These are phyloP conservation scores for Aspergillus incahuasiensis DNA, from an alignment of 495 filamentous ascomycete species.

Conservation along the genomic window DNA sequence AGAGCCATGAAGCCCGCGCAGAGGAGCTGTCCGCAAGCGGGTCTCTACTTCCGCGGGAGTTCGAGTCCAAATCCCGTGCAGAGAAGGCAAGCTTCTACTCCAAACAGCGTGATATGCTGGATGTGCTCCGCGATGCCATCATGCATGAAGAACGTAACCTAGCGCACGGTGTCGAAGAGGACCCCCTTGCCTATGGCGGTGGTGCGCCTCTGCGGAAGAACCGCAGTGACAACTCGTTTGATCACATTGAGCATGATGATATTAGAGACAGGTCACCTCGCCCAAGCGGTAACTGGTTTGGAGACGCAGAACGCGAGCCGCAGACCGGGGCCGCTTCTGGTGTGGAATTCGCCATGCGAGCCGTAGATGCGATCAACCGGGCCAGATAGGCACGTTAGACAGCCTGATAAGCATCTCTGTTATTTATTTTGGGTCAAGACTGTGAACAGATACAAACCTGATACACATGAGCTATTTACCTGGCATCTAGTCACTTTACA, in stretches of 20 bases:
- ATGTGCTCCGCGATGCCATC: constrained; percentile 65
- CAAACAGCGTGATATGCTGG: constrained; percentile 67
- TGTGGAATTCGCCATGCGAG: constrained; percentile 29
- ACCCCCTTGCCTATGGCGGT: constrained; percentile 44
- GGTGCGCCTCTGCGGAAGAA: constrained; percentile 59
- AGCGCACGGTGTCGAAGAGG: constrained; percentile 32
- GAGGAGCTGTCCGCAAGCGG: constrained; percentile 54
- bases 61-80: constrained; percentile 49
- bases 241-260: constrained; percentile 73
- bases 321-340: constrained; percentile 25
- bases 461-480: background rate
- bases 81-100: constrained; percentile 68
- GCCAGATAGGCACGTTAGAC: constrained; percentile 10
- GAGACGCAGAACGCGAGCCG: constrained; percentile 24
- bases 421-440: background rate
- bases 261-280: constrained; percentile 33
- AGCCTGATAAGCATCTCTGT: background rate
- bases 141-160: constrained; percentile 63
- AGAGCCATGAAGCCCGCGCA: constrained; percentile 45
- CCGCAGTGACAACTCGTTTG: constrained; percentile 73
- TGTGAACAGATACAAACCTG: too few species aligned
- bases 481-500: background rate
- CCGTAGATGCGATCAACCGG: constrained; percentile 23
- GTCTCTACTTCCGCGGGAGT: constrained; percentile 61
- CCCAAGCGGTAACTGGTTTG: constrained; percentile 34